Conservation (phyloP, 345 rosid species). For the Clarkia xantiana region DNA sequence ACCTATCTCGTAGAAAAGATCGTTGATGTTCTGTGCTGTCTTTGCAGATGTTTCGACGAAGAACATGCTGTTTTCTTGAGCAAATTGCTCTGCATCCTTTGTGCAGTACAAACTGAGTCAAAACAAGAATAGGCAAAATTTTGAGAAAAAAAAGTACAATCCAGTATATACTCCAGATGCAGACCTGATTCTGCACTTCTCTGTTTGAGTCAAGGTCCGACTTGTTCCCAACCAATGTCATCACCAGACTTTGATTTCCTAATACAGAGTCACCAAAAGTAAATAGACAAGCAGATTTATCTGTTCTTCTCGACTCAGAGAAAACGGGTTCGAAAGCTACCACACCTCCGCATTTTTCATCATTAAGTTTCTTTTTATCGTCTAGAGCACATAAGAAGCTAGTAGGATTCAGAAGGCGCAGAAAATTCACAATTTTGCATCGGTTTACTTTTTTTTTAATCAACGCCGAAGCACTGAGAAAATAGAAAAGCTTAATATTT, state of each 20-base stretch:
- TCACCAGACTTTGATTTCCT: conserved; percentile 27
- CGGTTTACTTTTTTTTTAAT: too few species aligned
- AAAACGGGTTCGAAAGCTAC: too few species aligned
- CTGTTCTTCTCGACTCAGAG: too few species aligned
- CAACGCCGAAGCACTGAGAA: too few species aligned
- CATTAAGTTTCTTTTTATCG: too few species aligned
- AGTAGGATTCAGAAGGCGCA: too few species aligned
- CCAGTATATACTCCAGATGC: background rate
- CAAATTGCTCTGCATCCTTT: conserved; percentile 22
- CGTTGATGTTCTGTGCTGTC: conserved; percentile 22
- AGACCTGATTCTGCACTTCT: conserved; percentile 26
- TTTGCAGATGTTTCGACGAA: conserved; percentile 35
- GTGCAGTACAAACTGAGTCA: background rate
- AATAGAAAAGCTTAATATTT: too few species aligned
- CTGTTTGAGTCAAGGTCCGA: conserved; percentile 19
- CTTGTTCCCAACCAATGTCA: conserved; percentile 32
- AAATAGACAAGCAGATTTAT: too few species aligned
- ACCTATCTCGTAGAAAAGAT: conserved; percentile 29
- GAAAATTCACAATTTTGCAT: too few species aligned
- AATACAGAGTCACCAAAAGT: too few species aligned
- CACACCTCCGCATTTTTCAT: too few species aligned
- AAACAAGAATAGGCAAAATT: background rate
- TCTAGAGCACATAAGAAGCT: too few species aligned
- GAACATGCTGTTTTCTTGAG: conserved; percentile 32
- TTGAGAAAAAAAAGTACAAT: background rate